Base-by-base conservation (phyloP, 352 stramenopile species). In the Thraustochytrium striatum region DNA sequence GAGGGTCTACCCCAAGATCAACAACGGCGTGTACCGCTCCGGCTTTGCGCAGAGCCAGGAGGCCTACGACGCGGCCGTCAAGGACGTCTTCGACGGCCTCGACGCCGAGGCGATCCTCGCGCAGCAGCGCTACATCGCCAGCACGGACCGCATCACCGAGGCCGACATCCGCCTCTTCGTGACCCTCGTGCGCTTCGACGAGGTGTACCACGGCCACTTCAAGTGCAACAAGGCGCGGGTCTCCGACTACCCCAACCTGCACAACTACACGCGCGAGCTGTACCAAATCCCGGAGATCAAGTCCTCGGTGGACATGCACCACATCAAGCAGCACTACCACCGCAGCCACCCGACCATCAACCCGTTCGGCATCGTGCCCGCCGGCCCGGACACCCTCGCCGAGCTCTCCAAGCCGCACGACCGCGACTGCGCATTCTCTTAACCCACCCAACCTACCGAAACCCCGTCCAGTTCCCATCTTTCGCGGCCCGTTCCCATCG, bases 301-400 rank as follows among this genome's bases (percentile, higher is more conserved):
- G 53, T 87, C 88, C 53, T 91, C 91, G 28, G 87, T 97, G 44
- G 90, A 97, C 83, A 97, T 98, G 89, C 85, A 96, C 57, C 93
- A 98, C 81, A 98, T 98, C 85, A 97, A 97, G 86, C 84, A 90
- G 30, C 94, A 98, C 86, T 98, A 98, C 86, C 98, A 95, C 83
- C 91, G 88, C 36, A 96, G 89, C 25, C 94, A 98, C 86, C 92
- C 91, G 47, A 86, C 91, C 61, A 87, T 98, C 32, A 98, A 98
- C 86, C 82, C 88, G 43, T 97, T 91, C 61, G 92, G 90, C 50
- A 96, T 99, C 82, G 86, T 98, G 44, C 93, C 95, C 0, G 86
- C 86, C 53, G 92, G 93, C 21, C 85, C 87, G n/a, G n/a, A n/a
- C n/a, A n/a, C n/a, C n/a, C n/a, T n/a, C n/a, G n/a, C n/a, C n/a